Conservation (phyloP, 257 asterid species). For the Scutellaria baicalensis region DNA sequence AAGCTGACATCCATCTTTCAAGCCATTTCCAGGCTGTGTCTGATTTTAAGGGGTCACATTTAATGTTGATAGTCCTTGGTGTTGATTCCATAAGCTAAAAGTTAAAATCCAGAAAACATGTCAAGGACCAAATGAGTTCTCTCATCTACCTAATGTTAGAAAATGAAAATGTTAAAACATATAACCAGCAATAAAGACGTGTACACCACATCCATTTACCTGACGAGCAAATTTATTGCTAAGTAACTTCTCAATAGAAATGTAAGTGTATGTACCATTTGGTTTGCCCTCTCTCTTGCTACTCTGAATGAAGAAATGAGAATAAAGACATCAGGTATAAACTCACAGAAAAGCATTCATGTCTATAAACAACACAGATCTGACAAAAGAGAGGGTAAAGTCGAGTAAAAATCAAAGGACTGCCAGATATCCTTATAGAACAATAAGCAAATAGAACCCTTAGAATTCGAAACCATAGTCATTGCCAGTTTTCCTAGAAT, state of each 20-base stretch:
- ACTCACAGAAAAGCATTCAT: background rate
- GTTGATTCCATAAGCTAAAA: slow-evolving; percentile 73
- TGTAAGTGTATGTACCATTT: slow-evolving; percentile 23
- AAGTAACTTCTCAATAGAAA: slow-evolving; percentile 67
- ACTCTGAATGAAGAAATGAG: slow-evolving; percentile 13
- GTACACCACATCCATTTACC: slow-evolving; percentile 34
- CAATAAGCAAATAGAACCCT: background rate
- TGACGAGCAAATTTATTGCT: slow-evolving; percentile 78
- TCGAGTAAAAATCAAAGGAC: background rate
- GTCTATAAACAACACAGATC: background rate
- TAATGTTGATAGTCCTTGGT: slow-evolving; percentile 60
- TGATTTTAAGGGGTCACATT: slow-evolving; percentile 78
- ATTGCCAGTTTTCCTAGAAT: background rate
- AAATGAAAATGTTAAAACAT: background rate
- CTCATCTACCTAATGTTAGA: background rate
- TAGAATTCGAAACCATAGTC: background rate
- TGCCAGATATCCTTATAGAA: background rate
- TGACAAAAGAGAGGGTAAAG: background rate
- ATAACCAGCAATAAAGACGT: background rate
- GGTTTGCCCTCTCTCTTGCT: slow-evolving; percentile 31
- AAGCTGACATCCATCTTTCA: slow-evolving; percentile 84
- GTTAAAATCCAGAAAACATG: slow-evolving; percentile 10
- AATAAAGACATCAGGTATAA: background rate
- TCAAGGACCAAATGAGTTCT: slow-evolving; percentile 4
- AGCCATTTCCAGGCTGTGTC: slow-evolving; percentile 95